phyloP scores from a whole-genome alignment of 352 stramenopile genomes.

The Globisporangium spiculum region DNA sequence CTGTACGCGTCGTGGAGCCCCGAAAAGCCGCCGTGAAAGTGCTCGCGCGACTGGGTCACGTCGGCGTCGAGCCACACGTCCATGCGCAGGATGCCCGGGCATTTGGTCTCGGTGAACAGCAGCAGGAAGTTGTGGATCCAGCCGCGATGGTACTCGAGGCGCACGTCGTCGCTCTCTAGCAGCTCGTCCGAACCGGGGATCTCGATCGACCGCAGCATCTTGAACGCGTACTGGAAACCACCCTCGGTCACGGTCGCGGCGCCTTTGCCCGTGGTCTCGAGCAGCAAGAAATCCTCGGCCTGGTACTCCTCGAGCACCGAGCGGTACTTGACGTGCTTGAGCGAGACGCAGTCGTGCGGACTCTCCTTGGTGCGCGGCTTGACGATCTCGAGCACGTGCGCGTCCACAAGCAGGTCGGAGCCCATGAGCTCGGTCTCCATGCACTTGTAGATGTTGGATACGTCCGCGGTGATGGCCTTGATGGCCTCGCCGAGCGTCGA shows the following conservation, averaged over 20 bases:
- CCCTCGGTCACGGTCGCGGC: conserved; percentile 30
- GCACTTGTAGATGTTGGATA: conserved; percentile 42
- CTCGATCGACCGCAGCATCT: conserved; percentile 49
- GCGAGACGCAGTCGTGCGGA: conserved; percentile 66
- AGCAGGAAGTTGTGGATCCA: conserved; percentile 60
- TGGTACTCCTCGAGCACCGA: conserved; percentile 52
- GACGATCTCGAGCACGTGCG: conserved; percentile 66
- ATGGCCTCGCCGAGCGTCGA: conserved; percentile 57
- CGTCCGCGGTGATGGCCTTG: conserved; percentile 52
- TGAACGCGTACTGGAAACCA: conserved; percentile 52
- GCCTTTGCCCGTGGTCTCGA: conserved; percentile 52
- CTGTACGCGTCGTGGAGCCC: conserved; percentile 70
- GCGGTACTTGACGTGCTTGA: conserved; percentile 79
- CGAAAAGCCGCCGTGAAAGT: conserved; percentile 57
- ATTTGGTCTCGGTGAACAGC: conserved; percentile 55
- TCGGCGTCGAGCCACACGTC: conserved; percentile 71
- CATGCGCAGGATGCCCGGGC: conserved; percentile 59
- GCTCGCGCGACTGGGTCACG: conserved; percentile 44
- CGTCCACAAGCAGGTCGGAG: conserved; percentile 57
- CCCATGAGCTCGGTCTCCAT: conserved; percentile 61
- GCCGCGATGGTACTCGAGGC: conserved; percentile 47
- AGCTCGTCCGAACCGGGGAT: conserved; percentile 37
- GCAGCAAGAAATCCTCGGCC: conserved; percentile 61
- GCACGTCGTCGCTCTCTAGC: conserved; percentile 41
- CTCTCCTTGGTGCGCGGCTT: conserved; percentile 60